Evolutionary conservation across 768 basidiomycete species (phyloP).

Genomic region (Peribolospora kevripleyi): DNA sequence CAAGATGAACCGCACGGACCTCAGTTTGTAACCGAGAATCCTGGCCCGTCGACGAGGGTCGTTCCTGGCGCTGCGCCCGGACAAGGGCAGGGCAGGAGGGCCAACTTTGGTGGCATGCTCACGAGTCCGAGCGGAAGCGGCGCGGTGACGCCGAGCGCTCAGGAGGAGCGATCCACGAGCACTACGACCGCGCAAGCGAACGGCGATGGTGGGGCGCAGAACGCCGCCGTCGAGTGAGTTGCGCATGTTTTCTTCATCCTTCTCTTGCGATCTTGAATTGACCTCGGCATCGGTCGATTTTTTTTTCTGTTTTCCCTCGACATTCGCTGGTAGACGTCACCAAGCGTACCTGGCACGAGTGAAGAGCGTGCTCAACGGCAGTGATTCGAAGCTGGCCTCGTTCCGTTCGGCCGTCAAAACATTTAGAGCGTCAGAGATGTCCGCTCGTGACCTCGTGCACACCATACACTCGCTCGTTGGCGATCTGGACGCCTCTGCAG

Average conservation of each 20-base stretch:
- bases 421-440: slow-evolving; percentile 41
- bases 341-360: slow-evolving; percentile 40
- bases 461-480: slow-evolving; percentile 53
- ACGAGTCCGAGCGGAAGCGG: neutral
- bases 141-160: neutral
- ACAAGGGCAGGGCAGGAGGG: neutral
- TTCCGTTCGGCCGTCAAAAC: slow-evolving; percentile 35
- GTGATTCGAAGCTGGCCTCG: slow-evolving; percentile 20
- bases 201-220: slow-evolving; percentile 9
- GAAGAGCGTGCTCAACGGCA: slow-evolving; percentile 17
- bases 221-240: slow-evolving; percentile 6
- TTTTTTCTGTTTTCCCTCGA: no score
- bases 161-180: no score
- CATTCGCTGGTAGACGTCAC: slow-evolving; percentile 31
- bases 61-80: slow-evolving; percentile 9
- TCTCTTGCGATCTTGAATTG: neutral
- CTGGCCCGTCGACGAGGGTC: slow-evolving; percentile 8
- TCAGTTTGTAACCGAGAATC: neutral
- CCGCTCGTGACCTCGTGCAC: slow-evolving; percentile 59
- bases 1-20: slow-evolving; percentile 3
- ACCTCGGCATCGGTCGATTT: neutral
- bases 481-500: slow-evolving; percentile 43
- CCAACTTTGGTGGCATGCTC: slow-evolving; percentile 4
- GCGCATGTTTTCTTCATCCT: neutral
- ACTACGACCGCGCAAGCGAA: neutral